Percentiles rank a stretch among this genome's conserved stretches.
These are phyloP conservation scores for Fusarium pseudonygamai DNA, from an alignment of 2,329 filamentous ascomycete genomes.

Conservation along the genomic window DNA sequence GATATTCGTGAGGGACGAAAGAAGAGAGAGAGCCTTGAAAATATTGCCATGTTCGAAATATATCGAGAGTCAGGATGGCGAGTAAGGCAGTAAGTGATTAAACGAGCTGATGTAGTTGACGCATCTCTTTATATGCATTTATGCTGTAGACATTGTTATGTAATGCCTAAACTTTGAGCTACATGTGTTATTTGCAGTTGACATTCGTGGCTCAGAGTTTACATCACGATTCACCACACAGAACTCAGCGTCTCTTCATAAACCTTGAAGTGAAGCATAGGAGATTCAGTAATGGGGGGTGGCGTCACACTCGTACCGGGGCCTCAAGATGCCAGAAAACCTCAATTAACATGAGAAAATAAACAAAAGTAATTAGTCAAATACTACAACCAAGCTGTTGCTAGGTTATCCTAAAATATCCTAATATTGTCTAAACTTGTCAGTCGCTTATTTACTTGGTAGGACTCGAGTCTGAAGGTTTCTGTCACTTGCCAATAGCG, in stretches of 20 bases:
- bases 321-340: background rate
- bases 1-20: background rate
- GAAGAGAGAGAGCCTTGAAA: background rate
- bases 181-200: background rate
- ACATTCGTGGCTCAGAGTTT: background rate
- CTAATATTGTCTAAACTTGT: background rate
- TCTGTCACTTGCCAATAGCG: background rate
- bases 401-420: background rate
- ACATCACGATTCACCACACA: background rate
- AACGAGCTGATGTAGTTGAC: background rate
- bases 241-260: background rate
- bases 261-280: background rate
- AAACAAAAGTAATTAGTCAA: background rate
- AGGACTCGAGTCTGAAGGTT: background rate
- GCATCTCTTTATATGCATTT: background rate
- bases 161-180: background rate
- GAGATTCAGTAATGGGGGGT: slow-evolving; percentile 1
- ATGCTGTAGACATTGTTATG: background rate
- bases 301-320: background rate
- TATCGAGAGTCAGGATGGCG: background rate
- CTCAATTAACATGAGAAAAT: too few species aligned
- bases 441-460: background rate
- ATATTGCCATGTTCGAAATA: background rate
- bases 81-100: background rate
- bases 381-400: background rate